Conservation (phyloP, 106 monocot genomes). For the Allium cepa region DNA sequence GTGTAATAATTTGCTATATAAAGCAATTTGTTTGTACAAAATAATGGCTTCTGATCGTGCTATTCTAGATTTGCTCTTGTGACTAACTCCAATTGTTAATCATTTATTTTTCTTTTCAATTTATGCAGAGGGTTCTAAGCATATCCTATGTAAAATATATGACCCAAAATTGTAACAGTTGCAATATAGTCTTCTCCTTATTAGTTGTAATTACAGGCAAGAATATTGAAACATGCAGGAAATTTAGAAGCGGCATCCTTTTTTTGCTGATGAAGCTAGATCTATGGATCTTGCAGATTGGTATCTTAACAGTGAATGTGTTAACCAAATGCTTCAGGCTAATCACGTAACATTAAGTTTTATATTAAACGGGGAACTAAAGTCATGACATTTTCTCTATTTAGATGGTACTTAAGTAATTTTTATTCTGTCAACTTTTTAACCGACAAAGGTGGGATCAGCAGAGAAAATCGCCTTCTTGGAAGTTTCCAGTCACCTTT, state of each 20-base stretch:
- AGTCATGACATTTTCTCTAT: too few relatives aligned
- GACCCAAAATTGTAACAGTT: too few relatives aligned
- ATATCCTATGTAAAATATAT: too few relatives aligned
- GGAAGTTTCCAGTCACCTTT: too few relatives aligned
- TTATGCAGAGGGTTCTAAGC: too few relatives aligned
- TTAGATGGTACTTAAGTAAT: background rate
- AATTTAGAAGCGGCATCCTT: conserved; percentile 68
- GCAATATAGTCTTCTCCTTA: too few relatives aligned
- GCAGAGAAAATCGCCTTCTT: conserved; percentile 72
- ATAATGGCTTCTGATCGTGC: too few relatives aligned
- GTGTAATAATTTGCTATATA: too few relatives aligned
- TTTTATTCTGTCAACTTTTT: conserved; percentile 1
- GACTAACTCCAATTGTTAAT: too few relatives aligned
- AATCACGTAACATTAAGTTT: conserved; percentile 49
- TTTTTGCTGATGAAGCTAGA: conserved; percentile 90
- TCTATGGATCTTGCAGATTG: conserved; percentile 99
- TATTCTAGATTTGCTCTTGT: too few relatives aligned
- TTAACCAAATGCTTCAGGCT: conserved; percentile 85
- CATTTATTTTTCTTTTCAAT: too few relatives aligned
- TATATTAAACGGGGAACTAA: background rate
- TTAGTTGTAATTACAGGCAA: conserved; percentile 34
- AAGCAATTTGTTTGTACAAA: too few relatives aligned
- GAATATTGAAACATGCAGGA: conserved; percentile 82
- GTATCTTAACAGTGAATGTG: conserved; percentile 95
- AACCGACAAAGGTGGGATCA: conserved; percentile 46